Percentiles rank a stretch among this genome's conserved stretches.
Evolutionary conservation across 257 asterid species (phyloP).

Genomic region (Jasminum sambac): DNA sequence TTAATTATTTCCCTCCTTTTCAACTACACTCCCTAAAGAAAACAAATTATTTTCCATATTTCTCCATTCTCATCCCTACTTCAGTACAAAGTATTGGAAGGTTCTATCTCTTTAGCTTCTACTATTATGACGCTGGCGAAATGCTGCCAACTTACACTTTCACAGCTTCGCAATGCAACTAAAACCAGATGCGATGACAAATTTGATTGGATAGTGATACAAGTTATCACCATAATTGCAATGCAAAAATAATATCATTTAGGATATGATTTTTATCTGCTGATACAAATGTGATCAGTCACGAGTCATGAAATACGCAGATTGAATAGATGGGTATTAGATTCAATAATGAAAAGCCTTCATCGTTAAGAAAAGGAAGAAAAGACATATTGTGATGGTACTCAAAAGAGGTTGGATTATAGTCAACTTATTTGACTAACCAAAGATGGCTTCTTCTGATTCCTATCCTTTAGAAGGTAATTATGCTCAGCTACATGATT

Average conservation of each 20-base stretch:
- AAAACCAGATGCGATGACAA: slow-evolving; percentile 1
- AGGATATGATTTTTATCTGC: neutral
- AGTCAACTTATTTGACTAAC: neutral
- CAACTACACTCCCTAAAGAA: too few relatives aligned
- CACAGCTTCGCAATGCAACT: neutral
- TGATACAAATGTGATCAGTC: neutral
- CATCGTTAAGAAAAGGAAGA: neutral
- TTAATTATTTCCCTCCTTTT: too few relatives aligned
- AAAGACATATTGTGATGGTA: neutral
- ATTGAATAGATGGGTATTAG: neutral
- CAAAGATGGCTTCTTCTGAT: neutral
- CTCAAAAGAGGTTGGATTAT: neutral
- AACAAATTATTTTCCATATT: too few relatives aligned
- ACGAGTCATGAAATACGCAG: neutral
- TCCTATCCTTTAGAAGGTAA: neutral
- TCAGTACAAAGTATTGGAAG: neutral
- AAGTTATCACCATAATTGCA: neutral
- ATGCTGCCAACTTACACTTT: neutral
- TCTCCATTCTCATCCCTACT: neutral
- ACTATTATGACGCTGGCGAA: neutral
- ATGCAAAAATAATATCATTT: neutral
- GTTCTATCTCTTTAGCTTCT: neutral
- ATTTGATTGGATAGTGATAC: neutral
- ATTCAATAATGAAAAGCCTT: neutral
- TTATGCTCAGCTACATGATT: neutral